These are phyloP conservation scores for Alternaria arborescens DNA, from an alignment of 2,329 filamentous ascomycete species.

Conservation along the genomic window DNA sequence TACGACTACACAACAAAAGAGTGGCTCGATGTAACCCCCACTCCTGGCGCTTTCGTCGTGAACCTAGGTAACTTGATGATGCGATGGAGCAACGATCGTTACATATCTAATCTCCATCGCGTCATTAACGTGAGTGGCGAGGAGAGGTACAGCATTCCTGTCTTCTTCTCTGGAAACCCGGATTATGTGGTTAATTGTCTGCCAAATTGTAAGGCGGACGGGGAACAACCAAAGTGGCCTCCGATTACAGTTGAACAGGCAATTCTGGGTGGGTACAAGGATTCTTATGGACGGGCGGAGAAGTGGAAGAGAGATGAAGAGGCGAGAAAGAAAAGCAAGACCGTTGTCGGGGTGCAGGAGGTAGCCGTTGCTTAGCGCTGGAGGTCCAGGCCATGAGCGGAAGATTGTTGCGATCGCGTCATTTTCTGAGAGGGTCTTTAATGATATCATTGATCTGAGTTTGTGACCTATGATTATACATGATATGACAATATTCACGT, in stretches of 20 bases:
- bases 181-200: slow-evolving; percentile 56
- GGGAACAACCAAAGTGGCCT: slow-evolving; percentile 50
- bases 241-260: slow-evolving; percentile 56
- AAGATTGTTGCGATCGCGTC: no score
- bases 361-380: slow-evolving; percentile 26
- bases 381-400: no score
- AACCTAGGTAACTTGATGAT: slow-evolving; percentile 71
- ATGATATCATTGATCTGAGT: no score
- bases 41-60: slow-evolving; percentile 80
- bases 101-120: slow-evolving; percentile 54
- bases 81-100: slow-evolving; percentile 55
- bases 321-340: slow-evolving; percentile 22
- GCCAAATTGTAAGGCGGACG: slow-evolving; percentile 52
- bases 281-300: slow-evolving; percentile 56
- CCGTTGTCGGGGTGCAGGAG: slow-evolving; percentile 15
- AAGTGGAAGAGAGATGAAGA: slow-evolving; percentile 51
- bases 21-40: slow-evolving; percentile 82
- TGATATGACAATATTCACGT: no score
- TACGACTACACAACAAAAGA: slow-evolving; percentile 73
- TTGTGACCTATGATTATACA: no score
- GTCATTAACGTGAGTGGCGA: slow-evolving; percentile 53
- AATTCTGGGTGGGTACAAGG: slow-evolving; percentile 53
- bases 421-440: no score
- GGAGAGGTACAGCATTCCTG: slow-evolving; percentile 54
- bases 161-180: slow-evolving; percentile 57